These are phyloP conservation scores for Metschnikowia proteae DNA, from an alignment of 805 yeast species.

Conservation along the genomic window DNA sequence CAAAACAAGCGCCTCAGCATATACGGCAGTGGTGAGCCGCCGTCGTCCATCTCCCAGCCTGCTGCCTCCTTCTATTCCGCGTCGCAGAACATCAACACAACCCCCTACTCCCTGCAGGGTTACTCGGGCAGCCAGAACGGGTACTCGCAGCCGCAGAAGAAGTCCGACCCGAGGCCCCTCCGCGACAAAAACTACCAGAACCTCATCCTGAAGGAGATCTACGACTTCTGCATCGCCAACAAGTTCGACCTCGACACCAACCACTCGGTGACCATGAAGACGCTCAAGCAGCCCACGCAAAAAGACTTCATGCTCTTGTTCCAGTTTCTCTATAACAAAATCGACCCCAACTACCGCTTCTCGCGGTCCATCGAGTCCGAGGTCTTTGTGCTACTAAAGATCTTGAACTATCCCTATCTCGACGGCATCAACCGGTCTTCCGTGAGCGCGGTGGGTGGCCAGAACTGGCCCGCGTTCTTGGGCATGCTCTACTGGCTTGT, in stretches of 20 bases:
- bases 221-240: constrained; percentile 57
- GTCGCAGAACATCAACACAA: constrained; percentile 3
- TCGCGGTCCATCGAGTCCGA: constrained; percentile 70
- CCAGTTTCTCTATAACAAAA: constrained; percentile 69
- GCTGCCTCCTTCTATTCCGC: neutral
- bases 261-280: constrained; percentile 60
- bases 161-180: constrained; percentile 68
- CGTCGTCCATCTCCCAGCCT: neutral
- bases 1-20: constrained; percentile 21
- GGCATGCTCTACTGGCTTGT: constrained; percentile 85
- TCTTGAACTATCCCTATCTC: constrained; percentile 72
- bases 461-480: constrained; percentile 77
- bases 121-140: constrained; percentile 1
- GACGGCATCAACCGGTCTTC: constrained; percentile 80
- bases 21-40: constrained; percentile 3
- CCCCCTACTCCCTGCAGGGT: constrained; percentile 10
- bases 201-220: constrained; percentile 62
- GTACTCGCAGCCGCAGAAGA: neutral
- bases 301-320: constrained; percentile 77
- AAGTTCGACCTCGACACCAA: constrained; percentile 74
- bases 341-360: constrained; percentile 78
- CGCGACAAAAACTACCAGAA: constrained; percentile 68
- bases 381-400: constrained; percentile 61
- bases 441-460: constrained; percentile 87
- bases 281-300: constrained; percentile 77